phyloP scores from a whole-genome alignment of 345 rosid species.

The Lepidium sativum region DNA sequence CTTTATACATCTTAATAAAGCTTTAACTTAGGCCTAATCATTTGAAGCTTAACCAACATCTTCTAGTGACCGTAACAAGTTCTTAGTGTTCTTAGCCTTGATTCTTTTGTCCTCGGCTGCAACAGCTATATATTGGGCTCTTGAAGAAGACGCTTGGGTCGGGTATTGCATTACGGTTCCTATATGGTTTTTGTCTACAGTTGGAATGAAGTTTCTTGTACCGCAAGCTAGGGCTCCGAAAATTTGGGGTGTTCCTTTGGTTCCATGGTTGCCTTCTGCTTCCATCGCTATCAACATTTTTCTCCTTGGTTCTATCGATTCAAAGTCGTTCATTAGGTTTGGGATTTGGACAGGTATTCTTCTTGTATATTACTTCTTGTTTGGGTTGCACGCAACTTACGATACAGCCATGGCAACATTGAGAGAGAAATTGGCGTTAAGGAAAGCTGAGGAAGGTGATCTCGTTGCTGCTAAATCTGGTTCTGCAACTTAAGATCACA shows the following conservation, averaged over 20 bases:
- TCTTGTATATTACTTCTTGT: constrained; percentile 51
- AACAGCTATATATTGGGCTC: constrained; percentile 48
- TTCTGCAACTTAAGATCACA: not conserved
- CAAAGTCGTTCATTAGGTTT: constrained; percentile 50
- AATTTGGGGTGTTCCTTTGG: constrained; percentile 82
- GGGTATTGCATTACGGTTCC: constrained; percentile 50
- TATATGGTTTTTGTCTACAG: constrained; percentile 50
- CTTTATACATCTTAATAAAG: no score
- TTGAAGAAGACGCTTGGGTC: constrained; percentile 38
- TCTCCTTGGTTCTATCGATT: constrained; percentile 70
- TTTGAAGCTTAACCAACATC: no score
- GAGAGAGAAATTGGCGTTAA: constrained; percentile 7
- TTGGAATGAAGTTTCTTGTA: constrained; percentile 34
- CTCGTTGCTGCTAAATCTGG: constrained; percentile 10
- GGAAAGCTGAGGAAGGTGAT: constrained; percentile 39
- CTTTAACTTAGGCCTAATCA: no score
- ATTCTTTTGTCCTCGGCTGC: constrained; percentile 45
- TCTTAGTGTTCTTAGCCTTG: constrained; percentile 30
- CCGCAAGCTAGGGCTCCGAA: constrained; percentile 65
- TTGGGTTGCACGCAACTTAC: constrained; percentile 66
- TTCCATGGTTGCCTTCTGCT: constrained; percentile 79
- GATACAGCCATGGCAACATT: constrained; percentile 43
- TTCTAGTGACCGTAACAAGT: constrained; percentile 29
- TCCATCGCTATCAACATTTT: constrained; percentile 68
- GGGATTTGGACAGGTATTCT: constrained; percentile 50